A percentile compares a stretch with the other conserved stretches of the same genome.
Conservation (phyloP, 2,329 filamentous ascomycete genomes). For the Orbilia javanica region DNA sequence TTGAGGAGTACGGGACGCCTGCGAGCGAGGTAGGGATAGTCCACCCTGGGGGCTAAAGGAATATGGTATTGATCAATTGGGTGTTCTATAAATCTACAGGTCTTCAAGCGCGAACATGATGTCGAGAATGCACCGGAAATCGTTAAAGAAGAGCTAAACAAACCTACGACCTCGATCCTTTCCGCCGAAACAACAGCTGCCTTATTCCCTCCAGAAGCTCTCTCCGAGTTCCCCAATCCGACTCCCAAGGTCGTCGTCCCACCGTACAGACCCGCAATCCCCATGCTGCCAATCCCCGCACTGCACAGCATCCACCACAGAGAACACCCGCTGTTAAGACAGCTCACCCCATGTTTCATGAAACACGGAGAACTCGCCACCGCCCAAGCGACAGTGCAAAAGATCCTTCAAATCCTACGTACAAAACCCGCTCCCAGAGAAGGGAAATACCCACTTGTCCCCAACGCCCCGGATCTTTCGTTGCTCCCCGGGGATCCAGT, state of each 20-base stretch:
- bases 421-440: slow-evolving; percentile 83
- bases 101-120: slow-evolving; percentile 74
- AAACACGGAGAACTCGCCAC: slow-evolving; percentile 86
- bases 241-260: slow-evolving; percentile 62
- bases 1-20: slow-evolving; percentile 53
- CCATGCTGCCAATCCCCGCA: slow-evolving; percentile 75
- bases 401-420: slow-evolving; percentile 74
- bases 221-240: slow-evolving; percentile 61
- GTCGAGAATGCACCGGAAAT: slow-evolving; percentile 76
- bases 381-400: slow-evolving; percentile 75
- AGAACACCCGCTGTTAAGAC: slow-evolving; percentile 85
- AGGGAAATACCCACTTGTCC: slow-evolving; percentile 78
- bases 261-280: slow-evolving; percentile 77
- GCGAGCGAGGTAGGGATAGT: slow-evolving; percentile 37
- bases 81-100: slow-evolving; percentile 65
- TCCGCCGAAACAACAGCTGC: slow-evolving; percentile 59
- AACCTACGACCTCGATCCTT: slow-evolving; percentile 43
- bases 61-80: not conserved
- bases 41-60: not conserved
- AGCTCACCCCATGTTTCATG: slow-evolving; percentile 93
- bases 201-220: slow-evolving; percentile 62
- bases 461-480: slow-evolving; percentile 79
- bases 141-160: slow-evolving; percentile 71
- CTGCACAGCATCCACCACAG: slow-evolving; percentile 78
- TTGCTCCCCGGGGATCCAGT: slow-evolving; percentile 90